Evolutionary conservation across 352 stramenopile species (phyloP).

Genomic region (Elongisporangium anandrum): DNA sequence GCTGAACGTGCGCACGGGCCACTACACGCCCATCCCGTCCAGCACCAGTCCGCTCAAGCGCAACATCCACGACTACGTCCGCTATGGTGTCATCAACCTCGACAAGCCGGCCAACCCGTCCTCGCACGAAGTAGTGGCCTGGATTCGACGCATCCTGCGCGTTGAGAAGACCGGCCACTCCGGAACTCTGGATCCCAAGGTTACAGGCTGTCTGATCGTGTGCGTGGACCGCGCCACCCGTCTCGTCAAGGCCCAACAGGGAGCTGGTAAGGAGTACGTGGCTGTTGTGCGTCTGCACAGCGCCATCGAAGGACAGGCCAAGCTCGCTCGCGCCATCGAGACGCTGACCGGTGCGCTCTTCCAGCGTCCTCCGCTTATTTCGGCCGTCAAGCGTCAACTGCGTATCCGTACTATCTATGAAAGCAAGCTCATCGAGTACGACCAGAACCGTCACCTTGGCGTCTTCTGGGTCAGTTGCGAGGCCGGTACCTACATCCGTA

Average conservation of each 20-base stretch:
- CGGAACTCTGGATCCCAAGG: constrained; percentile 99
- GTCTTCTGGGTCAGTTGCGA: constrained; percentile 97
- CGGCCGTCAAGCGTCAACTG: constrained; percentile 99
- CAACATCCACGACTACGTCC: constrained; percentile 96
- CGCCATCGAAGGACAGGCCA: constrained; percentile 90
- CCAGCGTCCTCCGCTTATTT: constrained; percentile 99
- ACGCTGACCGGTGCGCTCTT: constrained; percentile 99
- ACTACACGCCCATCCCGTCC: constrained; percentile 99
- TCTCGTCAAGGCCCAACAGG: constrained; percentile 89
- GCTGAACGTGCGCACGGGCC: constrained; percentile 97
- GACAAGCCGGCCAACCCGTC: constrained; percentile 99
- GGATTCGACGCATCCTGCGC: constrained; percentile 99
- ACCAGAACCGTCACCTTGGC: constrained; percentile 96
- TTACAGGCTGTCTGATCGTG: constrained; percentile 99
- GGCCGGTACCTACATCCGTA: constrained; percentile 99
- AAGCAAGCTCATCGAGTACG: constrained; percentile 98
- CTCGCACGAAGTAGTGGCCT: constrained; percentile 99
- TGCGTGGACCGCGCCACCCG: constrained; percentile 98
- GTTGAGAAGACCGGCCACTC: constrained; percentile 99
- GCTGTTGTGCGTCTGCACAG: constrained; percentile 97
- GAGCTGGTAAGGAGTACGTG: constrained; percentile 99
- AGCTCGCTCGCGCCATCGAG: constrained; percentile 95
- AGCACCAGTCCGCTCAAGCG: constrained; percentile 96
- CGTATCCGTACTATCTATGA: constrained; percentile 99
- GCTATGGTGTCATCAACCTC: constrained; percentile 99